Evolutionary conservation across 306 rosid genomes (phyloP), one percentile per base, ranked within the genome.

Genomic region (Sicyos baderoa): DNA sequence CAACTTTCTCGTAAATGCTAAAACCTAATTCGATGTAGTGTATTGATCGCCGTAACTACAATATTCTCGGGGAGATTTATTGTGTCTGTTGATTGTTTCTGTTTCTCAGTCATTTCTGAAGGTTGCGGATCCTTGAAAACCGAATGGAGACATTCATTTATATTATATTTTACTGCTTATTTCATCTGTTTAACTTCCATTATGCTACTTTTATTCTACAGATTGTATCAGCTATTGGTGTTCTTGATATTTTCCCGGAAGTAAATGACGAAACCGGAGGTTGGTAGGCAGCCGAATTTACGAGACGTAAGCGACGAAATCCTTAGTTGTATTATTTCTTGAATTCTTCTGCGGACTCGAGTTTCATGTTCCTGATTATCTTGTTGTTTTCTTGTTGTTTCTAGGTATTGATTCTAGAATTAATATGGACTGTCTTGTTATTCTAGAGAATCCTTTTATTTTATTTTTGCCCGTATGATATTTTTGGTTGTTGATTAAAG

Each of bases 251-350:
- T 35, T 0, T 32, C 37, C 5, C 5, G 4, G 42, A 63, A 62
- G 40, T 21, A 44, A 45, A 65, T 65, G 70, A 45, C 54, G 37
- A 25, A 65, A 44, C 9, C 54, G 49, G 42, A 51, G 73, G 48
- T 69, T 35, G 49, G 47, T 29, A 27, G 48, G 59, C 73, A 69
- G 57, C 58, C 23, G 21, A 48, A 52, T 51, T 53, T 69, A 21
- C 73, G 49, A 69, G 60, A 69, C 52, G 73, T 69, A 69, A 69
- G 73, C 48, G 5, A 16, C 17, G 27, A 51, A 51, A 51, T 51
- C 49, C 73, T 69, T 51, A 51, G 25, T 51, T 52, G 25, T 68
- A 68, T 68, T 4, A 3, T 15, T 22, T 44, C 8, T 64, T 64
- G 12, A 37, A 35, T 62, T 62, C 50, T 40, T 62, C 11, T 67